Conservation (phyloP, 2,329 filamentous ascomycete genomes). For the Penicillium sp. region DNA sequence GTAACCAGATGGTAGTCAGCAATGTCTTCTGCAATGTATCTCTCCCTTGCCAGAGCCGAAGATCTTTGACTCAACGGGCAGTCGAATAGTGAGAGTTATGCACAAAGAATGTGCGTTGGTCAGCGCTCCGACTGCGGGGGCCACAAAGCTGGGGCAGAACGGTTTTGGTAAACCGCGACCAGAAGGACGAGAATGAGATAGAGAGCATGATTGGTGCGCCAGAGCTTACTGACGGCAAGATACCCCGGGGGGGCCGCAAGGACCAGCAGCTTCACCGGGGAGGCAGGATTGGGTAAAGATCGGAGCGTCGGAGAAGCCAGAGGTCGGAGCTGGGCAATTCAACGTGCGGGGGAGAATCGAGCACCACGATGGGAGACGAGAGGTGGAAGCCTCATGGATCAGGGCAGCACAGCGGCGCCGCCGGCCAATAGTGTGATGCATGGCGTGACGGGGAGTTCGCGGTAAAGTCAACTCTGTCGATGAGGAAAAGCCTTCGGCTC, state of each 20-base stretch:
- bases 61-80: no score
- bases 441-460: not conserved
- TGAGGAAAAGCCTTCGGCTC: conserved; percentile 9
- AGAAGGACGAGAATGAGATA: no score
- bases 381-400: not conserved
- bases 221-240: not conserved
- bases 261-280: conserved; percentile 26
- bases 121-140: not conserved
- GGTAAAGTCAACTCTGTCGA: no score
- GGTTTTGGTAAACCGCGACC: no score
- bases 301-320: conserved; percentile 7
- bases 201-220: no score
- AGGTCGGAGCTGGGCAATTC: conserved; percentile 5
- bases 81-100: no score
- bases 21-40: conserved; percentile 1
- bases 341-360: conserved; percentile 3
- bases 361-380: conserved; percentile 3
- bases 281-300: conserved; percentile 24
- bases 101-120: not conserved
- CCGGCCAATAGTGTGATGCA: conserved; percentile 12
- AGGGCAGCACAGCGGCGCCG: conserved; percentile 12
- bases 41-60: not conserved
- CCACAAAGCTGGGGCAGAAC: no score
- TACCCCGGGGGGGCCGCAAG: conserved; percentile 9
- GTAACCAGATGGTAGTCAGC: no score